A percentile compares a stretch with the other conserved stretches of the same genome.
Conservation (phyloP, 257 asterid species). For the Nicotiana attenuata region DNA sequence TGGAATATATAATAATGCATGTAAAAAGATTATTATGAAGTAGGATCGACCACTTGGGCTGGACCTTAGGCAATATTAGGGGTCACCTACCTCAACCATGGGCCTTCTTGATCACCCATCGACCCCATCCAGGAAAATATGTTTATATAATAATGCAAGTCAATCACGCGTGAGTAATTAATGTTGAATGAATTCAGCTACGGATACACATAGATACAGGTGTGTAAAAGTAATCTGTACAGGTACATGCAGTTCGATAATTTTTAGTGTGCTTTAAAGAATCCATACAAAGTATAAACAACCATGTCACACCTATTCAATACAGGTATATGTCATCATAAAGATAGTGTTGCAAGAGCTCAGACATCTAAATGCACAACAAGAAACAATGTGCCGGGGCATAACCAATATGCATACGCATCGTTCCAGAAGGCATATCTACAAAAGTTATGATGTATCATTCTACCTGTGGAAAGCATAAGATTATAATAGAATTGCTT, state of each 20-base stretch:
- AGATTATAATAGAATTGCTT: no score
- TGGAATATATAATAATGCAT: background rate
- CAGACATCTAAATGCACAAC: background rate
- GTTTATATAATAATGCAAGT: background rate
- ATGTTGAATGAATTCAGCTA: background rate
- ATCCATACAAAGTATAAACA: background rate
- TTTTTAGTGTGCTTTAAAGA: background rate
- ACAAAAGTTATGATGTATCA: no score
- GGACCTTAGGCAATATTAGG: background rate
- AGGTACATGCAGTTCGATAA: background rate
- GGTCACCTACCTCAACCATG: background rate
- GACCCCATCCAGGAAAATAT: background rate
- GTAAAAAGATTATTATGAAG: background rate
- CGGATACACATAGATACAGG: background rate
- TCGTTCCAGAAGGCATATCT: no score
- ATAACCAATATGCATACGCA: background rate
- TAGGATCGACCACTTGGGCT: background rate
- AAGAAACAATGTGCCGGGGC: background rate
- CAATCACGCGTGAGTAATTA: no score
- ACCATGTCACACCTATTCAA: background rate
- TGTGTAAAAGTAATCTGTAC: background rate
- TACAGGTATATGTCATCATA: background rate
- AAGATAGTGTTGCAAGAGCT: background rate
- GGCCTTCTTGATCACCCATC: background rate
- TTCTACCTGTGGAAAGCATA: no score